These are phyloP conservation scores for Suillus subalutaceus DNA, from an alignment of 768 basidiomycete species.

Conservation along the genomic window DNA sequence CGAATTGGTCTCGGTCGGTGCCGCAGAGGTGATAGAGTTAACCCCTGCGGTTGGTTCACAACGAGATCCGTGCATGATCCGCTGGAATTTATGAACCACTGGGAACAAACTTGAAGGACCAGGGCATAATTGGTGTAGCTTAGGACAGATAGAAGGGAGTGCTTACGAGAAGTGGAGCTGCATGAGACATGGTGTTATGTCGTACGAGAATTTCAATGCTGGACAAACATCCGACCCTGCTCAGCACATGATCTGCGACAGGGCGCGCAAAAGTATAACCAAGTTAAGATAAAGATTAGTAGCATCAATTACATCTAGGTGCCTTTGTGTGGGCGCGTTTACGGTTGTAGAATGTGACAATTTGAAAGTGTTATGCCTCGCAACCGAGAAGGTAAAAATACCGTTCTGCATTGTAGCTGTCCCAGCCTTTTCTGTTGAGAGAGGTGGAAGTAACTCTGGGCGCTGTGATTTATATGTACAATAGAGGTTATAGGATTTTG, in stretches of 20 bases:
- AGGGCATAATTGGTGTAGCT: constrained; percentile 3
- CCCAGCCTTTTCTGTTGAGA: neutral
- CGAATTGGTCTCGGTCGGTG: neutral
- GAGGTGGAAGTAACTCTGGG: too few relatives aligned
- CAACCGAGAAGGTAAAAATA: neutral
- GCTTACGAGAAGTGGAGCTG: neutral
- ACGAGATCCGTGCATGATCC: constrained; percentile 5
- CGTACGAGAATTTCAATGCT: constrained; percentile 5
- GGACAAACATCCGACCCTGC: neutral
- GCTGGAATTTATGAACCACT: neutral
- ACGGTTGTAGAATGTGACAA: neutral
- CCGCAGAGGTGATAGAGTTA: neutral
- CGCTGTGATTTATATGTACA: neutral
- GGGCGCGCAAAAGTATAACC: neutral
- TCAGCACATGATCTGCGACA: neutral
- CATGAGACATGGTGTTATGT: constrained; percentile 2
- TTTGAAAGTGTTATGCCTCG: neutral
- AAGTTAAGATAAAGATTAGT: neutral
- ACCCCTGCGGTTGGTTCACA: neutral
- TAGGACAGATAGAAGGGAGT: constrained; percentile 3
- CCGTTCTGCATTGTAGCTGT: neutral
- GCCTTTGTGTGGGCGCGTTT: neutral
- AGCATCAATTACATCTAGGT: neutral
- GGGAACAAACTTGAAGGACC: neutral
- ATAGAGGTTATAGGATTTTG: neutral